phyloP scores from a whole-genome alignment of 352 stramenopile species.

The Globisporangium mamillatum region DNA sequence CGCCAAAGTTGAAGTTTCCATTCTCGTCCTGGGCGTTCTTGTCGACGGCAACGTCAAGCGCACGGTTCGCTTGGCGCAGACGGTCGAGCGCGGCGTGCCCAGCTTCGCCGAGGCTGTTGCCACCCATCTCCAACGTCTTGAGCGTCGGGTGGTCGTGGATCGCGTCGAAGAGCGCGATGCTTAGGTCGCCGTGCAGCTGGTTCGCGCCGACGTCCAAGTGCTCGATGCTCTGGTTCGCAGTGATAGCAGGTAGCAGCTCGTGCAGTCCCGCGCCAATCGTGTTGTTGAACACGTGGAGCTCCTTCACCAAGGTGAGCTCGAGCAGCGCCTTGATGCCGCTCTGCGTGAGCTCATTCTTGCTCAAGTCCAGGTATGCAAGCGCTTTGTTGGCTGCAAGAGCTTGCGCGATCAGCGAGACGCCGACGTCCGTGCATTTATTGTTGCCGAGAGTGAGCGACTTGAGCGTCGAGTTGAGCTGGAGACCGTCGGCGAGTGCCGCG shows the following conservation, averaged over 20 bases:
- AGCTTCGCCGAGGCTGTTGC: slow-evolving; percentile 71
- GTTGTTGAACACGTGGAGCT: slow-evolving; percentile 83
- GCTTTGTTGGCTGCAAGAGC: slow-evolving; percentile 35
- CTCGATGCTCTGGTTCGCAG: slow-evolving; percentile 52
- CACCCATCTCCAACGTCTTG: slow-evolving; percentile 82
- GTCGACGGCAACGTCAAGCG: slow-evolving; percentile 73
- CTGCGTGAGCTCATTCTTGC: slow-evolving; percentile 62
- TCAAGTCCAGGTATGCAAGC: slow-evolving; percentile 60
- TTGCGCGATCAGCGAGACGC: slow-evolving; percentile 33
- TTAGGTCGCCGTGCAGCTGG: slow-evolving; percentile 57
- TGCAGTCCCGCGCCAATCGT: slow-evolving; percentile 46
- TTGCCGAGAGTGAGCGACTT: slow-evolving; percentile 48
- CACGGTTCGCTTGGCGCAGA: slow-evolving; percentile 51
- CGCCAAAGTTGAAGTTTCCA: slow-evolving; percentile 41
- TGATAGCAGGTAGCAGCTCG: slow-evolving; percentile 46
- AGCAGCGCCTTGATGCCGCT: slow-evolving; percentile 47
- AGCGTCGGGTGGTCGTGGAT: slow-evolving; percentile 64
- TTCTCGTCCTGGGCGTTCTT: slow-evolving; percentile 78
- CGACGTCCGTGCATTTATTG: slow-evolving; percentile 59
- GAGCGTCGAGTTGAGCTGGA: slow-evolving; percentile 47
- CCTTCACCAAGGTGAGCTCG: slow-evolving; percentile 35
- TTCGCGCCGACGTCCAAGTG: slow-evolving; percentile 72
- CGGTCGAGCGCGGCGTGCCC: slow-evolving; percentile 62
- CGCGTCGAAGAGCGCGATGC: slow-evolving; percentile 55
- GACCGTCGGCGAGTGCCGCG: slow-evolving; percentile 36